These are phyloP conservation scores for Aechmea fasciata DNA, from an alignment of 176 grass and related monocot species.

Conservation along the genomic window DNA sequence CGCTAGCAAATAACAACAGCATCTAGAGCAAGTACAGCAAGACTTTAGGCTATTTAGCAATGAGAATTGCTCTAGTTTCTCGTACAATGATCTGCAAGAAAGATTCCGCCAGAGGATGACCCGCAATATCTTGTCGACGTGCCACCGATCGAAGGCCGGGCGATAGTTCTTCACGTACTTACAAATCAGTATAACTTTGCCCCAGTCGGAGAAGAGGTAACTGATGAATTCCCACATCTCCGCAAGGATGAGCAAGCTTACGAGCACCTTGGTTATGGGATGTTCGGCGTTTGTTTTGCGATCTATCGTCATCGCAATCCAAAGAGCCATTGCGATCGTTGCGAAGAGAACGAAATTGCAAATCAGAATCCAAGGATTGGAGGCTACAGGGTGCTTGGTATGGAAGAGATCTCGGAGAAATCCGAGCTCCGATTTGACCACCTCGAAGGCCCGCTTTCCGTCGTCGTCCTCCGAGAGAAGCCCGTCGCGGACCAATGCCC, in stretches of 20 bases:
- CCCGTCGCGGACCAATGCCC: constrained; percentile 8
- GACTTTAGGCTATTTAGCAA: too few species aligned
- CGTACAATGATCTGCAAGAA: constrained; percentile 4
- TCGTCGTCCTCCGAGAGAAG: constrained; percentile 16
- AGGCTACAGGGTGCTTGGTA: constrained; percentile 43
- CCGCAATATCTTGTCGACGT: background rate
- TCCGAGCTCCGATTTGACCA: constrained; percentile 26
- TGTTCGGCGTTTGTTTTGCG: too few species aligned
- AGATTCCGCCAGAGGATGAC: constrained; percentile 15
- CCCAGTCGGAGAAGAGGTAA: constrained; percentile 37
- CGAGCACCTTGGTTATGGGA: background rate
- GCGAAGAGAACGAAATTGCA: constrained; percentile 14
- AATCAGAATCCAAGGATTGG: constrained; percentile 26
- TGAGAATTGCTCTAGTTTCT: too few species aligned
- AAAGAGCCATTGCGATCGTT: constrained; percentile 18
- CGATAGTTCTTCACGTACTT: background rate
- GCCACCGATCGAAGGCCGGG: background rate
- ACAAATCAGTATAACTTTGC: constrained; percentile 19
- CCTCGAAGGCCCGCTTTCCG: constrained; percentile 13
- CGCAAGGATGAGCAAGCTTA: constrained; percentile 22
- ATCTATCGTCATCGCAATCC: constrained; percentile 1
- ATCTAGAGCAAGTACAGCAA: too few species aligned
- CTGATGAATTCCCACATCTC: constrained; percentile 35
- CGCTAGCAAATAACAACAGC: too few species aligned
- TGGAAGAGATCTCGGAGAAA: constrained; percentile 32